Evolutionary conservation across 2,329 filamentous ascomycete species (phyloP).

Genomic region (Hypoxylon sp.): DNA sequence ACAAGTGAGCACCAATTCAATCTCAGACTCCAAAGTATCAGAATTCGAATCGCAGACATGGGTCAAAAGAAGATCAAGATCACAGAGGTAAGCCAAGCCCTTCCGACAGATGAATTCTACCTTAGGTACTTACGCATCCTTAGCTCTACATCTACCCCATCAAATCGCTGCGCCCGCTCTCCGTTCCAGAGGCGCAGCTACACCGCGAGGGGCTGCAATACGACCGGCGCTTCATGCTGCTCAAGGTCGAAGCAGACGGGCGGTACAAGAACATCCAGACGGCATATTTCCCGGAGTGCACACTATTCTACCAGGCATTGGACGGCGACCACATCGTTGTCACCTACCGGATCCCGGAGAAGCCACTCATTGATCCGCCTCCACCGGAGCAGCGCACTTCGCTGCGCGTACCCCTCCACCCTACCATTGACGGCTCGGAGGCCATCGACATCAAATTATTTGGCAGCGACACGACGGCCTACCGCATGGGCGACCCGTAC

Average conservation of each 20-base stretch:
- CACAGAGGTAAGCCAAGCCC: constrained; percentile 38
- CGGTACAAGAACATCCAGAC: constrained; percentile 66
- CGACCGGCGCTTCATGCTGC: constrained; percentile 79
- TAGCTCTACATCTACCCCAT: constrained; percentile 82
- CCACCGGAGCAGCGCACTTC: constrained; percentile 54
- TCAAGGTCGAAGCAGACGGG: constrained; percentile 60
- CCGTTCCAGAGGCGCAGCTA: constrained; percentile 66
- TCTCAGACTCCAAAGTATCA: neutral
- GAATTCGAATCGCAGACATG: constrained; percentile 3
- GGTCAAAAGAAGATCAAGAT: constrained; percentile 36
- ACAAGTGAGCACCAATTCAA: neutral
- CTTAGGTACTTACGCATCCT: too few species aligned
- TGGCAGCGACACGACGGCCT: constrained; percentile 68
- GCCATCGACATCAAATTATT: constrained; percentile 70
- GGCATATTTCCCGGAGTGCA: constrained; percentile 68
- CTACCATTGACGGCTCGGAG: constrained; percentile 61
- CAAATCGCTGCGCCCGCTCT: constrained; percentile 76
- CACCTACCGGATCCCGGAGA: constrained; percentile 57
- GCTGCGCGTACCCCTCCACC: constrained; percentile 70
- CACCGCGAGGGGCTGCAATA: constrained; percentile 72
- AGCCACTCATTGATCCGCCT: constrained; percentile 56
- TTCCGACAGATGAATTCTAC: neutral
- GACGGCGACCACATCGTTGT: constrained; percentile 56
- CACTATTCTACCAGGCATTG: constrained; percentile 73
- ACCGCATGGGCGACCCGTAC: constrained; percentile 71